Evolutionary conservation across 2,329 filamentous ascomycete genomes (phyloP).

Genomic region (Teratosphaeria destructans): DNA sequence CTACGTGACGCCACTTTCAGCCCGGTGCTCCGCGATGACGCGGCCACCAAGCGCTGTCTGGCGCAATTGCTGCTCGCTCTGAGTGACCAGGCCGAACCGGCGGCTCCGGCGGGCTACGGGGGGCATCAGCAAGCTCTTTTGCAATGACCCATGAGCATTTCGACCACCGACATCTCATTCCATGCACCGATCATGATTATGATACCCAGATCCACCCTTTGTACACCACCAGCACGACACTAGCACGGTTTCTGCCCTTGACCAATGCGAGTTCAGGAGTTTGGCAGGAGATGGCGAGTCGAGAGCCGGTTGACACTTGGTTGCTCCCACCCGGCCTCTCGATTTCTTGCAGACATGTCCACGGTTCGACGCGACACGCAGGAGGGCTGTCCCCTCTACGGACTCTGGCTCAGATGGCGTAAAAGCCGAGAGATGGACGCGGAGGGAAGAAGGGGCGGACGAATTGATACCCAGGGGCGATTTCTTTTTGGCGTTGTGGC

Average conservation of each 20-base stretch:
- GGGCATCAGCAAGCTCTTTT: slow-evolving; percentile 11
- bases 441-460: neutral
- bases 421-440: neutral
- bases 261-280: neutral
- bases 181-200: neutral
- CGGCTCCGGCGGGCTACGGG: slow-evolving; percentile 13
- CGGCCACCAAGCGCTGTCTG: slow-evolving; percentile 92
- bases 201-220: neutral
- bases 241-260: neutral
- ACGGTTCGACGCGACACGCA: neutral
- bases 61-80: slow-evolving; percentile 96
- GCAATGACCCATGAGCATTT: neutral
- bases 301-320: neutral
- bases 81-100: slow-evolving; percentile 50
- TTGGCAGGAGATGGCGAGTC: neutral
- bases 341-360: neutral
- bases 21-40: slow-evolving; percentile 89
- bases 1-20: slow-evolving; percentile 97
- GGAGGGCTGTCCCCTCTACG: neutral
- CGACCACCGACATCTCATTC: neutral
- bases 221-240: neutral
- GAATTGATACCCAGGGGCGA: neutral
- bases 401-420: neutral
- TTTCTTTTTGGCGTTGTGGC: neutral
- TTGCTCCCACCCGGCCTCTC: neutral